Base-by-base conservation (phyloP, 202 grass and related monocot species). In the Cymbopogon flexuosus region DNA sequence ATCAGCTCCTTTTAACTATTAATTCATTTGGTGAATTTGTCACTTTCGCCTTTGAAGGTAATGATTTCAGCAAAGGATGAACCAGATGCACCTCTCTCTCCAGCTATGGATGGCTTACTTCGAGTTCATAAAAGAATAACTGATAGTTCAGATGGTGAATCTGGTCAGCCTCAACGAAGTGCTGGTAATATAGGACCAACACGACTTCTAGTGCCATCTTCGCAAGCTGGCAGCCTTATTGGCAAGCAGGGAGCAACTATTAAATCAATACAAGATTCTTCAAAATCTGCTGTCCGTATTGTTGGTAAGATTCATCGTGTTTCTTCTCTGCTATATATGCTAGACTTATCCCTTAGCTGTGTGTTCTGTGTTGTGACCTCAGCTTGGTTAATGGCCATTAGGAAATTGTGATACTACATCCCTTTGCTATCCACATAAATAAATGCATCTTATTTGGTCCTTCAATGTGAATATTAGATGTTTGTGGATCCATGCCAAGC, bases 61-160 rank as follows among this genome's bases (percentile, higher is more conserved):
- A 90, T 99, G 79, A 84, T 99, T 81, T 95, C 96, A 71, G 90
- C 96, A 58, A 99, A 99, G 68, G 96, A 99, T 86, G 96, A 96
- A 49, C 96, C 87, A 47, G 96, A 99, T 83, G 61, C 84, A 68
- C 76, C 80, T 2, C 31, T 94, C 41, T 79, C 92, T 85, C 87
- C 92, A 70, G 89, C 92, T 54, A 84, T 94, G 74, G 89, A 94
- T 67, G 92, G 86, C 54, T 82, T 94, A 24, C 74, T 94, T 73
- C 89, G 89, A 78, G 87, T 94, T 72, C 82, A 94, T 84, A 94
- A 88, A 77, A 83, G 82, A 22, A 85, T 91, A 77, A 56, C 86
- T 65, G 89, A 94, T 70, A 76, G 75, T 85, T 89, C 82, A 74
- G 87, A 94, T 70, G 81, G 69, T 8, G 87, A 91, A 47, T 84